phyloP scores from a whole-genome alignment of 805 yeast species.

The Osmozyma mogii region DNA sequence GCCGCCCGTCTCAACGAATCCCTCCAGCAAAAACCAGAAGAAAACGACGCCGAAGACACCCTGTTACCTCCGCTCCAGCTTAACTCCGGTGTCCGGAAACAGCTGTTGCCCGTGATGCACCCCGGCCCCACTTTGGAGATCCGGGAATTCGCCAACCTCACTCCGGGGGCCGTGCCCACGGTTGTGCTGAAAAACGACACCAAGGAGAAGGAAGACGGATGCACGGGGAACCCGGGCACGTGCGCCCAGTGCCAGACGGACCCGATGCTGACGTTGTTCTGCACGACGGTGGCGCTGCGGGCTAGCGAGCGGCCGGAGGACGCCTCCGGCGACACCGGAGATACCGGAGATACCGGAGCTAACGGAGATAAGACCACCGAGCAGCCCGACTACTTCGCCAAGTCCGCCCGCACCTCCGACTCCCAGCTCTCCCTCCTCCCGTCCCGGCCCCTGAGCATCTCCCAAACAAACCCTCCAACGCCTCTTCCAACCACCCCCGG shows the following conservation, averaged over 20 bases:
- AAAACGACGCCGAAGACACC: constrained; percentile 22
- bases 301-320: constrained; percentile 17
- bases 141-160: constrained; percentile 32
- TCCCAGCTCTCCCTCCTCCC: not conserved
- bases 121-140: constrained; percentile 58
- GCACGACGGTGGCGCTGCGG: constrained; percentile 72
- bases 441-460: not conserved
- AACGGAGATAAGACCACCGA: constrained; percentile 1
- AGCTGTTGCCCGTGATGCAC: constrained; percentile 49
- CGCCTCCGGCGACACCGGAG: too few species aligned
- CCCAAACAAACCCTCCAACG: constrained; percentile 11
- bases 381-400: constrained; percentile 1
- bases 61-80: constrained; percentile 37
- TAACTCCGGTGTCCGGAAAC: constrained; percentile 19
- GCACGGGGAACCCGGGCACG: constrained; percentile 86
- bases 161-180: constrained; percentile 32
- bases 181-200: constrained; percentile 11
- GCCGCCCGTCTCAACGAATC: constrained; percentile 31
- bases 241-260: constrained; percentile 77
- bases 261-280: constrained; percentile 82
- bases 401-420: constrained; percentile 1
- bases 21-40: constrained; percentile 23
- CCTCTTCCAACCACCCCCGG: constrained; percentile 13
- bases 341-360: too few species aligned
- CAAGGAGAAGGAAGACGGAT: constrained; percentile 32